Evolutionary conservation across 2,329 filamentous ascomycete species (phyloP), one percentile per base, ranked within the genome.

Genomic region (Talaromyces pinophilus): DNA sequence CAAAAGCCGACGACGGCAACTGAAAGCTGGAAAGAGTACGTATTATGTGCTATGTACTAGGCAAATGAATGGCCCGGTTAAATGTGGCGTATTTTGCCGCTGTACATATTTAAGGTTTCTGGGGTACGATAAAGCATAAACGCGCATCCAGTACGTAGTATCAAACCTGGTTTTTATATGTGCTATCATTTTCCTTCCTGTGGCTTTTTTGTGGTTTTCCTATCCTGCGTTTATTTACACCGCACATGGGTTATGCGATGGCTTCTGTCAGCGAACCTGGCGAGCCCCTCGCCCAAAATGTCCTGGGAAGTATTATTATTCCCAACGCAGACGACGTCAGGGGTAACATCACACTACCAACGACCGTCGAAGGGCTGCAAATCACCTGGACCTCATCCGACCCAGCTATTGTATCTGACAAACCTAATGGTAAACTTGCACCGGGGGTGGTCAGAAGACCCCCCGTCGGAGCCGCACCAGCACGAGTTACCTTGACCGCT

Each of bases 331-430:
- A 59, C 2, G 54, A 59, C 33, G 28, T 59, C 6, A 59, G 54
- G 17, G 54, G 33, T 38, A 19, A n/a, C 54, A 59, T 59, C 54
- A 59, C 54, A 38, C 54, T 59, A 59, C 33, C 54, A 38, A 59
- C 54, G 33, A 13, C 8, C 7, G 25, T 59, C n/a, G 30, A 59
- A 40, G 54, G 10, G 22, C 22, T 38, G 2, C 28, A 38, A 40
- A 59, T 59, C 5, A 22, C 54, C 8, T 59, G 54, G 54, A 59
- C 54, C 7, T 59, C 54, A 38, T 59, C 54, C 19, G 10, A 59
- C 30, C 54, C 54, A 35, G 30, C 17, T 22, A 40, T 59, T 59
- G 54, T 59, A 17, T 59, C 54, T 7, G 54, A 59, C 19, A 59
- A 40, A 59, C 54, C 54, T 35, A 22, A 22, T 17, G 54, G 54